Base-by-base conservation (phyloP, 2,329 filamentous ascomycete species). In the Orbilia quercus region DNA sequence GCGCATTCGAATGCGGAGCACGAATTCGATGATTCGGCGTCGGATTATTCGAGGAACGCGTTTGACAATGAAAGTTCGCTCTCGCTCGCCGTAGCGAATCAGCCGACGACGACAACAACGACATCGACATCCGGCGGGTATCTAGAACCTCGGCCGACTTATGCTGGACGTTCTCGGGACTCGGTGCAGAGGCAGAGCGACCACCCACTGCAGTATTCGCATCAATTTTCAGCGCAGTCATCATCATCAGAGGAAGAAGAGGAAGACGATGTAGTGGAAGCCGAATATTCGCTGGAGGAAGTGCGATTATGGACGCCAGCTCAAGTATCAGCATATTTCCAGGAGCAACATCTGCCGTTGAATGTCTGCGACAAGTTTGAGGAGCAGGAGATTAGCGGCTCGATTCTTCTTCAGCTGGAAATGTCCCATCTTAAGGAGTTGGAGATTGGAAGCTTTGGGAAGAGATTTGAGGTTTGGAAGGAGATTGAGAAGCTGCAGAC, bases 301-400 rank as follows among this genome's bases (percentile, higher is more conserved):
- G 92, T 99, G 22, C 86, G 89, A 78, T 81, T 83, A 1, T 99
- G 95, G 95, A 87, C 85, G 25, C 87, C 92, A 0, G 86, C 88
- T 75, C 88, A 95, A 74, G 94, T 97, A 18, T 91, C 94, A 31
- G 91, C 96, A 78, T 94, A 96, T 79, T 84, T 99, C 42, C 93
- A 95, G 77, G 90, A 90, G 1, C 83, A 88, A 2, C 93, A 92
- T 5, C 90, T 98, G 6, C 94, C 98, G 80, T 88, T 89, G 78
- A 89, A 89, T 76, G 94, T 98, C 77, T 99, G 95, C 79, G 90
- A 96, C 76, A 91, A 98, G 1, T 99, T 99, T 78, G 85, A 90
- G 77, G 93, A 98, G 78, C 94, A 99, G 81, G 95, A 99, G 80
- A 98, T 99, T 67, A 89, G 91, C 1, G 95, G 95, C 53, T 93